phyloP scores from a whole-genome alignment of 2,329 filamentous ascomycete species.

The Cryphonectria japonica region DNA sequence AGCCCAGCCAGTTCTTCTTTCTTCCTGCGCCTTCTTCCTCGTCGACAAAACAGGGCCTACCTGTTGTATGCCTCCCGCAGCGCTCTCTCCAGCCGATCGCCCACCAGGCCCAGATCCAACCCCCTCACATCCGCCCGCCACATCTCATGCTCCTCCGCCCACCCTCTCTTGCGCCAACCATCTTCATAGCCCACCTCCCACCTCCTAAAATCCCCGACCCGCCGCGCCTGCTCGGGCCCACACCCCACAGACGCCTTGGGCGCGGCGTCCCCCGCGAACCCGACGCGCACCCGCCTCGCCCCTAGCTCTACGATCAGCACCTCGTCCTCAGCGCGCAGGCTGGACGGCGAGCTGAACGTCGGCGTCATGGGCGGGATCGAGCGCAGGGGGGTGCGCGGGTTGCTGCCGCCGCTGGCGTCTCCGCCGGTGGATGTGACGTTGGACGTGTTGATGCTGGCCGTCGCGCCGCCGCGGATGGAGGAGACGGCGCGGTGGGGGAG shows the following conservation, averaged over 20 bases:
- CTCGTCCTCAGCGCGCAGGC: slow-evolving; percentile 79
- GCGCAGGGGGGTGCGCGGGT: slow-evolving; percentile 65
- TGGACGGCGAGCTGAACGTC: slow-evolving; percentile 61
- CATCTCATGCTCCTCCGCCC: slow-evolving; percentile 71
- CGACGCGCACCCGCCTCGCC: slow-evolving; percentile 75
- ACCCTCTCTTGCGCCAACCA: slow-evolving; percentile 55
- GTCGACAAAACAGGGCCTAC: slow-evolving; percentile 46
- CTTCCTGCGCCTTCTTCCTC: background rate
- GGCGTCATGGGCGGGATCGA: slow-evolving; percentile 57
- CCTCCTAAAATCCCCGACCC: slow-evolving; percentile 79
- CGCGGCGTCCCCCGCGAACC: slow-evolving; percentile 81
- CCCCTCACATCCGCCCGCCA: slow-evolving; percentile 77
- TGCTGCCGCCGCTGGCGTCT: slow-evolving; percentile 34
- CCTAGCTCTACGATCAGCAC: slow-evolving; percentile 82
- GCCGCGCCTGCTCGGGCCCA: slow-evolving; percentile 73
- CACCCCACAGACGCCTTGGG: slow-evolving; percentile 75
- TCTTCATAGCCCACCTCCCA: slow-evolving; percentile 62
- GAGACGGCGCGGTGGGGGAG: slow-evolving; percentile 63
- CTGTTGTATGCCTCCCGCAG: slow-evolving; percentile 82
- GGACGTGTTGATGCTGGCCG: slow-evolving; percentile 24
- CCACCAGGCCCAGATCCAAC: slow-evolving; percentile 76
- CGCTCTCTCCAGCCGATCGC: slow-evolving; percentile 84
- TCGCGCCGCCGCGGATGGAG: slow-evolving; percentile 53
- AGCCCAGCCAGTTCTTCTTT: background rate
- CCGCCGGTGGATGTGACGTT: background rate